phyloP scores from a whole-genome alignment of 257 asterid species.

The Ajuga chamaepitys region DNA sequence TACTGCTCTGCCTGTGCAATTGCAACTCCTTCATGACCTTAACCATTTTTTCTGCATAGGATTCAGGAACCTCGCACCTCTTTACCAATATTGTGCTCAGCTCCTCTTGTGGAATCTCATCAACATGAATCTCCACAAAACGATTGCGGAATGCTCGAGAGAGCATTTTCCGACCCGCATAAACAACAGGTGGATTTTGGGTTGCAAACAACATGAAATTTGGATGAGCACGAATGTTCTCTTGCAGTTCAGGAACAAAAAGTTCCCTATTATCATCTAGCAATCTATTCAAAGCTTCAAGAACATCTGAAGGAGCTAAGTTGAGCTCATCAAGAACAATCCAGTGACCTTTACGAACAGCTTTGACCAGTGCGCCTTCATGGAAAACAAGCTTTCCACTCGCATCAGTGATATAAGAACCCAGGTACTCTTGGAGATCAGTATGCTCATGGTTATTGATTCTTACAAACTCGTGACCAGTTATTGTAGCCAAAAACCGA shows the following conservation, averaged over 20 bases:
- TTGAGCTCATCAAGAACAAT: constrained; percentile 96
- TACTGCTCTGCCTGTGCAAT: constrained; percentile 79
- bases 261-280: constrained; percentile 96
- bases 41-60: constrained; percentile 74
- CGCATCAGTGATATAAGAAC: constrained; percentile 81
- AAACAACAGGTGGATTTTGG: constrained; percentile 88
- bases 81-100: constrained; percentile 64
- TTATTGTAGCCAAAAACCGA: constrained; percentile 64
- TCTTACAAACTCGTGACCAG: constrained; percentile 84
- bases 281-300: constrained; percentile 88
- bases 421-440: constrained; percentile 95
- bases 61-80: constrained; percentile 58
- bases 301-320: constrained; percentile 96
- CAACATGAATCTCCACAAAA: constrained; percentile 96
- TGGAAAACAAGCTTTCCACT: constrained; percentile 85
- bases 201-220: constrained; percentile 93
- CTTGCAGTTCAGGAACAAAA: constrained; percentile 79
- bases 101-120: constrained; percentile 90
- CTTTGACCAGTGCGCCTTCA: constrained; percentile 90
- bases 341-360: constrained; percentile 91
- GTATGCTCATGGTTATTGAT: constrained; percentile 95
- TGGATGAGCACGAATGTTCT: constrained; percentile 77
- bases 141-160: constrained; percentile 99
- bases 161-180: constrained; percentile 93
- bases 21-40: constrained; percentile 93